Conservation (phyloP, 2,329 filamentous ascomycete species). For the Alternaria arborescens region DNA sequence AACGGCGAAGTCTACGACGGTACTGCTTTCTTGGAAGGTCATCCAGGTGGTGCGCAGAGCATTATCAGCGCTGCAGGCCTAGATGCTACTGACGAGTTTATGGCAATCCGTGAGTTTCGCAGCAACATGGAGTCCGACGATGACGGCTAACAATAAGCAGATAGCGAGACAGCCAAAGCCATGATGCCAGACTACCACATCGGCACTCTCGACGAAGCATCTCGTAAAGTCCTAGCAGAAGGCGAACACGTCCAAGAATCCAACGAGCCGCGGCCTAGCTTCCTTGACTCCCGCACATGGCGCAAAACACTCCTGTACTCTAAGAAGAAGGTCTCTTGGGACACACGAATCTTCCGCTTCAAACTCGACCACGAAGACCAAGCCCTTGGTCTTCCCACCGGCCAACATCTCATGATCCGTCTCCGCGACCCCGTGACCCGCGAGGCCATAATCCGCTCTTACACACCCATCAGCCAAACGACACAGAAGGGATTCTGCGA, state of each 20-base stretch:
- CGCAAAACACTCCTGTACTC: slow-evolving; percentile 73
- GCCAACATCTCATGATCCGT: slow-evolving; percentile 87
- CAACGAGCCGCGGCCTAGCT: slow-evolving; percentile 63
- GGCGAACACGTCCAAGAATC: slow-evolving; percentile 54
- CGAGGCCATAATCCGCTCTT: slow-evolving; percentile 82
- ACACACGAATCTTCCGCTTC: slow-evolving; percentile 85
- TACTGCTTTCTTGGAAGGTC: slow-evolving; percentile 78
- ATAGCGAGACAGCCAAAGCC: slow-evolving; percentile 88
- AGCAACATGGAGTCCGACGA: neutral
- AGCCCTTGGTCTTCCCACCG: slow-evolving; percentile 77
- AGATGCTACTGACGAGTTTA: slow-evolving; percentile 87
- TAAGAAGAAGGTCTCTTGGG: slow-evolving; percentile 75
- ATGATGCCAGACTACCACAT: slow-evolving; percentile 92
- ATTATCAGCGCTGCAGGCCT: slow-evolving; percentile 83
- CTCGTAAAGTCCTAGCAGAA: slow-evolving; percentile 63
- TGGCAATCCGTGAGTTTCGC: slow-evolving; percentile 80
- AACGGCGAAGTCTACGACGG: slow-evolving; percentile 91
- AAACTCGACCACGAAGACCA: slow-evolving; percentile 76
- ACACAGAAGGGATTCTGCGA: slow-evolving; percentile 70
- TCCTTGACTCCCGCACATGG: slow-evolving; percentile 78
- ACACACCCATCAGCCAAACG: slow-evolving; percentile 80
- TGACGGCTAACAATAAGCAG: slow-evolving; percentile 57
- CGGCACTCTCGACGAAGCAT: slow-evolving; percentile 73
- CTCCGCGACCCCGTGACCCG: slow-evolving; percentile 74
- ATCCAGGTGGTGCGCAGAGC: slow-evolving; percentile 86